Percentiles rank a stretch among this genome's conserved stretches.
Evolutionary conservation across 441 rosid genomes (phyloP).

Genomic region (Syzygium syzygioides): DNA sequence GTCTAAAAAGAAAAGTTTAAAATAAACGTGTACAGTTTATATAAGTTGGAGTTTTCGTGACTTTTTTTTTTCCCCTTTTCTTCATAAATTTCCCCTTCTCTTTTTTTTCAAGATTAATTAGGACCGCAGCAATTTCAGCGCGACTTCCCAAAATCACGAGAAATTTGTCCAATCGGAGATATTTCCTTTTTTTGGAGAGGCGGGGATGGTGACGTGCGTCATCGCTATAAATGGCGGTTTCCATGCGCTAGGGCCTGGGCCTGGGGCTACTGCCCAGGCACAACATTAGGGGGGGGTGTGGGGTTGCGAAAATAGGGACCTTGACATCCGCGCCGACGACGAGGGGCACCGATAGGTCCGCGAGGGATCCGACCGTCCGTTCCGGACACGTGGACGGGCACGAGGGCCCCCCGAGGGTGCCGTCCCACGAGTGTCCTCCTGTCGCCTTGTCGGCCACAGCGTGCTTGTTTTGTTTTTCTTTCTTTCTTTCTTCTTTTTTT

Average conservation of each 20-base stretch:
- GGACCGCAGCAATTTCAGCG: neutral
- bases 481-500: too few relatives aligned
- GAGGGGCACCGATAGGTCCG: neutral
- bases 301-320: neutral
- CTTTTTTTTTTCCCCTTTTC: neutral
- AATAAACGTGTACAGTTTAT: too few relatives aligned
- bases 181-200: neutral
- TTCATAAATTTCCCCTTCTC: neutral
- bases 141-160: neutral
- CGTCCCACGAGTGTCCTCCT: constrained; percentile 42
- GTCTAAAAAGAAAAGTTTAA: too few relatives aligned
- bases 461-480: constrained; percentile 1
- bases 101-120: neutral
- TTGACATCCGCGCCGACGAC: neutral
- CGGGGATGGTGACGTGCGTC: neutral
- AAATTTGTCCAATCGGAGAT: neutral
- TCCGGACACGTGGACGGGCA: constrained; percentile 35
- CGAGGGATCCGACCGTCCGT: constrained; percentile 20
- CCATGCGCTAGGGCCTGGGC: neutral
- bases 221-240: neutral
- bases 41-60: too few relatives aligned
- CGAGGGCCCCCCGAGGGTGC: constrained; percentile 9
- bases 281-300: neutral
- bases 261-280: neutral
- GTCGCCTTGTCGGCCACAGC: constrained; percentile 80